These are phyloP conservation scores for Epichloe sibirici DNA, from an alignment of 2,329 filamentous ascomycete species.

Conservation along the genomic window DNA sequence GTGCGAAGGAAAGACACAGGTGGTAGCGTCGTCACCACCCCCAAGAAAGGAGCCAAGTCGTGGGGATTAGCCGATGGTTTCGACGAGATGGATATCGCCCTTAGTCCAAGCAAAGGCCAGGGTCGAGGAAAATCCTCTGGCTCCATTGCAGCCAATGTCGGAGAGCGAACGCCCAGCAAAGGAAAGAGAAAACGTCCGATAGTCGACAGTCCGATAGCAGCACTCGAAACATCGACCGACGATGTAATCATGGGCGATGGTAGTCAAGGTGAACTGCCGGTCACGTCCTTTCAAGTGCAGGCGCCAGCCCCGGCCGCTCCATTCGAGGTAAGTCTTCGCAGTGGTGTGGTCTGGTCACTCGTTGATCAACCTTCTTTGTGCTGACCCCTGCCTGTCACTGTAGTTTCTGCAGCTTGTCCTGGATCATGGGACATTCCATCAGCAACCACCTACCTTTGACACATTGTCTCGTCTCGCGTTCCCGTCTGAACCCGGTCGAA, in stretches of 20 bases:
- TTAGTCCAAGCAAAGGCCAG: conserved; percentile 40
- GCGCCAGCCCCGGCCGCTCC: conserved; percentile 18
- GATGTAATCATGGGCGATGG: conserved; percentile 27
- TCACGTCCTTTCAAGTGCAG: conserved; percentile 10
- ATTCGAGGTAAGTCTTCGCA: conserved; percentile 31
- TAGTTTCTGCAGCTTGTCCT: conserved; percentile 52
- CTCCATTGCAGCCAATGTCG: conserved; percentile 30
- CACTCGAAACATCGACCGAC: conserved; percentile 40
- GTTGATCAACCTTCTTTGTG: too few species aligned
- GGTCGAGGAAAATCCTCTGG: conserved; percentile 27
- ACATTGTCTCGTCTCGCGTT: conserved; percentile 51
- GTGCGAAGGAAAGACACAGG: conserved; percentile 33
- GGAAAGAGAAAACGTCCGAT: conserved; percentile 57
- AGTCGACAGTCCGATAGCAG: conserved; percentile 53
- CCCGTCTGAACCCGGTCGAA: conserved; percentile 44
- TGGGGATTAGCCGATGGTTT: conserved; percentile 63
- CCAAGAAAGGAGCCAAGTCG: conserved; percentile 44
- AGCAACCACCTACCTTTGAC: conserved; percentile 53
- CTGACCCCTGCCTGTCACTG: neutral
- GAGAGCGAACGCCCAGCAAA: conserved; percentile 50
- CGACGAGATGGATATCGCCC: conserved; percentile 49
- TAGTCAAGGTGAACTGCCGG: conserved; percentile 7
- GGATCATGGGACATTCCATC: conserved; percentile 44
- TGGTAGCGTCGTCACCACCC: conserved; percentile 33
- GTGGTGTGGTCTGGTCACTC: neutral